These are phyloP conservation scores for Cyberlindnera euphorbiiphila DNA, from an alignment of 805 yeast genomes.

Conservation along the genomic window DNA sequence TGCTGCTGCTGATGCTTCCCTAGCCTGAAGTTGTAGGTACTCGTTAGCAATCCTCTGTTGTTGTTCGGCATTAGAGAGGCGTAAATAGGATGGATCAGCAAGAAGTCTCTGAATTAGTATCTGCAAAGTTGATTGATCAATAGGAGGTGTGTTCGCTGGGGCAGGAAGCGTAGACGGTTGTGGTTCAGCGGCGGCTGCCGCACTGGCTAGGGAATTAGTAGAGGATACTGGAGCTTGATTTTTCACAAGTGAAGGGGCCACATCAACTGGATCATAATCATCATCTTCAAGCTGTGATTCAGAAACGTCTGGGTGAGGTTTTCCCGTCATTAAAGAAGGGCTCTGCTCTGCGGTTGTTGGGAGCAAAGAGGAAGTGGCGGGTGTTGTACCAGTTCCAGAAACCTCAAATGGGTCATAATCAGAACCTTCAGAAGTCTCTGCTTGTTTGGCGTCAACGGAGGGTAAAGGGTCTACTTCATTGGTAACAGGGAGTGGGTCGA, in stretches of 20 bases:
- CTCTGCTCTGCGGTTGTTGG: conserved; percentile 1
- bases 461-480: too few relatives aligned
- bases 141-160: conserved; percentile 2
- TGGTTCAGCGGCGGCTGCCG: conserved; percentile 7
- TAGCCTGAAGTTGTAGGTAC: conserved; percentile 17
- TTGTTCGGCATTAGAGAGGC: conserved; percentile 33
- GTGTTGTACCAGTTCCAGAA: background rate
- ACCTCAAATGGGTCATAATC: conserved; percentile 14
- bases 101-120: conserved; percentile 23
- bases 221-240: background rate
- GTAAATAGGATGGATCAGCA: conserved; percentile 34
- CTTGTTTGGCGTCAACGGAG: conserved; percentile 15
- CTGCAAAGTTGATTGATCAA: conserved; percentile 6
- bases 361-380: background rate
- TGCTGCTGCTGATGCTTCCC: background rate
- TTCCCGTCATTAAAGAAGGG: background rate
- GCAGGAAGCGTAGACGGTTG: conserved; percentile 4
- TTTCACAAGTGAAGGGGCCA: background rate
- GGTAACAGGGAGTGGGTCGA: too few relatives aligned
- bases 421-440: conserved; percentile 6
- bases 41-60: conserved; percentile 32
- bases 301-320: background rate
- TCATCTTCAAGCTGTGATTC: conserved; percentile 19
- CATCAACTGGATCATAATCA: conserved; percentile 19
- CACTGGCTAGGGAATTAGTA: background rate